A percentile compares a stretch with the other conserved stretches of the same genome.
These are phyloP conservation scores for Chernovozyma sophiae-reginae DNA, from an alignment of 1,139 yeast genomes.

Conservation along the genomic window DNA sequence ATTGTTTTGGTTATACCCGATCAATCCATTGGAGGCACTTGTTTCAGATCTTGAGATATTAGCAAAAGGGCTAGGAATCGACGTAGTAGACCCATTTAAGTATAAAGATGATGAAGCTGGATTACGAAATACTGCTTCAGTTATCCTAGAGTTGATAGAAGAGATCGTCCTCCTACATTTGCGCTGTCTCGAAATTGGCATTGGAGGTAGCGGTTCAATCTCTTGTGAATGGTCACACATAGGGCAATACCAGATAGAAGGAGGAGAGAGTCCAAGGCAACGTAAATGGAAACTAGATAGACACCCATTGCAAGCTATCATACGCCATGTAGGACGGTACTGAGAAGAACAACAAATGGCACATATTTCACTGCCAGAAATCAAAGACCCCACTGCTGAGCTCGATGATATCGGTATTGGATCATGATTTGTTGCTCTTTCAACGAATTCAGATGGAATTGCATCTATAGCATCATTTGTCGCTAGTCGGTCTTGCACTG, in stretches of 20 bases:
- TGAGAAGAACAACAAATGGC: constrained; percentile 37
- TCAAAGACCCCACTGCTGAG: constrained; percentile 10
- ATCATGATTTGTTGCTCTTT: not conserved
- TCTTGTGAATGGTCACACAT: constrained; percentile 40
- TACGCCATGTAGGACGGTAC: constrained; percentile 17
- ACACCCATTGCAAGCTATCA: constrained; percentile 32
- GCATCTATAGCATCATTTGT: constrained; percentile 36
- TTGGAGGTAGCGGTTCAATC: constrained; percentile 10
- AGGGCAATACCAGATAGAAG: constrained; percentile 37
- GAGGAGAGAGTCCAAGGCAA: constrained; percentile 29
- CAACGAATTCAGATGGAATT: constrained; percentile 32
- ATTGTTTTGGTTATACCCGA: constrained; percentile 8
- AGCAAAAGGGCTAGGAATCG: too few relatives aligned
- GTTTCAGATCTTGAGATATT: not conserved
- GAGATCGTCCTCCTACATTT: not conserved
- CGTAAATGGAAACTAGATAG: constrained; percentile 31
- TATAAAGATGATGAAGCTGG: constrained; percentile 3
- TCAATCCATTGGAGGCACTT: constrained; percentile 2
- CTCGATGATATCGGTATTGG: not conserved
- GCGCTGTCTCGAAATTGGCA: not conserved
- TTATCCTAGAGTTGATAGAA: constrained; percentile 3
- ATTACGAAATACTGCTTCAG: constrained; percentile 4
- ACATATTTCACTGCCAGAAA: constrained; percentile 15
- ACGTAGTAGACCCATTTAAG: not conserved
- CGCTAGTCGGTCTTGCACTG: constrained; percentile 29